Conservation (phyloP, 1,284 basidiomycete genomes). For the Bondarzewia mesenterica region DNA sequence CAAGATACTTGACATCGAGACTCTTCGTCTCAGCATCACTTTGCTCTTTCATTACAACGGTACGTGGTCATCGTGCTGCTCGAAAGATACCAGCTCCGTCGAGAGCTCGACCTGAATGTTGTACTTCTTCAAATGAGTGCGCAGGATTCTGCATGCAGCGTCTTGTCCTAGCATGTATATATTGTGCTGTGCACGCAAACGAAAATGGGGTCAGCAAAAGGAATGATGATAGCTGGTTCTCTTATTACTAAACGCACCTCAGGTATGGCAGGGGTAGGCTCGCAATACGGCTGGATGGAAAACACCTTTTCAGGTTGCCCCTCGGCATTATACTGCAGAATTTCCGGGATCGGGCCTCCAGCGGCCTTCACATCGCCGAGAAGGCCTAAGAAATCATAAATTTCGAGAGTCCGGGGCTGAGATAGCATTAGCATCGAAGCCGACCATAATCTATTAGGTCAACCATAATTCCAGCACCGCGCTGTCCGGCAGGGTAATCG, state of each 20-base stretch:
- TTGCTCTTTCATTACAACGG: background rate
- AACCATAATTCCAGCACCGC: slow-evolving; percentile 24
- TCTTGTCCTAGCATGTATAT: slow-evolving; percentile 18
- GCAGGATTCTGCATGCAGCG: slow-evolving; percentile 21
- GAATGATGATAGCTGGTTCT: background rate
- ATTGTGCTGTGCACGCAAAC: slow-evolving; percentile 1
- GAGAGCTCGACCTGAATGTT: slow-evolving; percentile 21
- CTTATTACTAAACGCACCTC: slow-evolving; percentile 12
- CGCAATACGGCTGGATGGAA: slow-evolving; percentile 2
- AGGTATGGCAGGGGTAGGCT: slow-evolving; percentile 14
- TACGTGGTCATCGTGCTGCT: slow-evolving; percentile 4
- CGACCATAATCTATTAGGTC: too few species aligned
- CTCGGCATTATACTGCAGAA: slow-evolving; percentile 13
- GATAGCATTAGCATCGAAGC: background rate
- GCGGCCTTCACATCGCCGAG: slow-evolving; percentile 14
- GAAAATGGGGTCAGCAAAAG: background rate
- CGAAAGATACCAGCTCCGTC: slow-evolving; percentile 17
- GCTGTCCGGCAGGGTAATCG: slow-evolving; percentile 15
- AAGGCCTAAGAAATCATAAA: slow-evolving; percentile 19
- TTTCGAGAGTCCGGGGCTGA: slow-evolving; percentile 23
- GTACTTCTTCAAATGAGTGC: slow-evolving; percentile 18
- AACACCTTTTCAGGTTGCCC: background rate
- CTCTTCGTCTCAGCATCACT: slow-evolving; percentile 9
- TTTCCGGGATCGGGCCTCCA: background rate
- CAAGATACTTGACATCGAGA: slow-evolving; percentile 17